Conservation (phyloP, 352 stramenopile genomes). For the Phytophthora syringae region DNA sequence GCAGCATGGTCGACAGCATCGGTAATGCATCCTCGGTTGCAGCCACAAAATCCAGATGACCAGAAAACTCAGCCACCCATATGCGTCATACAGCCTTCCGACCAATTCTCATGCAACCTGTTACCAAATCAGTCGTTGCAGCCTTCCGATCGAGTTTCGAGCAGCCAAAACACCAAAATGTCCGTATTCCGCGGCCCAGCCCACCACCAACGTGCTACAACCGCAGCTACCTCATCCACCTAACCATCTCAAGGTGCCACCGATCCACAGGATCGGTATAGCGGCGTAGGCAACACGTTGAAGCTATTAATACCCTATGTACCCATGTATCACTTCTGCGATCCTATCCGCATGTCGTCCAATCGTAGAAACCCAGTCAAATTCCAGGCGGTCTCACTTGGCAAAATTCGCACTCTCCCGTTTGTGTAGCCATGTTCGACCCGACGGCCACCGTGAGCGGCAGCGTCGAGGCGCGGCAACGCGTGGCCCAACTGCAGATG, state of each 20-base stretch:
- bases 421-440: slow-evolving; percentile 23
- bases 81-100: slow-evolving; percentile 10
- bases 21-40: slow-evolving; percentile 12
- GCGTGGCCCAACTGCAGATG: slow-evolving; percentile 43
- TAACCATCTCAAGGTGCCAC: too few relatives aligned
- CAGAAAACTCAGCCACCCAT: slow-evolving; percentile 12
- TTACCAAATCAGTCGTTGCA: slow-evolving; percentile 21
- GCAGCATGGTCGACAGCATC: slow-evolving; percentile 16
- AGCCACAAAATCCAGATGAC: slow-evolving; percentile 15
- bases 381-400: too few relatives aligned
- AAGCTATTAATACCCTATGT: too few relatives aligned
- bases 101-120: slow-evolving; percentile 21
- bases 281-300: not conserved
- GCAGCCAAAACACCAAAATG: too few relatives aligned
- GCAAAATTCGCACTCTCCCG: too few relatives aligned
- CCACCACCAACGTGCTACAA: slow-evolving; percentile 9
- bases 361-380: too few relatives aligned
- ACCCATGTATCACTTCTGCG: not conserved
- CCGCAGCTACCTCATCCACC: too few relatives aligned
- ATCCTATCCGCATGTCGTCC: slow-evolving; percentile 1
- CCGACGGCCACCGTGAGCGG: slow-evolving; percentile 24
- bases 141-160: too few relatives aligned
- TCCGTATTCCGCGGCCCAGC: slow-evolving; percentile 23
- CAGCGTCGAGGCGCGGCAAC: slow-evolving; percentile 33
- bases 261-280: too few relatives aligned